These are phyloP conservation scores for Stentor roeselii DNA, from an alignment of 73 alveolate species.

Conservation along the genomic window DNA sequence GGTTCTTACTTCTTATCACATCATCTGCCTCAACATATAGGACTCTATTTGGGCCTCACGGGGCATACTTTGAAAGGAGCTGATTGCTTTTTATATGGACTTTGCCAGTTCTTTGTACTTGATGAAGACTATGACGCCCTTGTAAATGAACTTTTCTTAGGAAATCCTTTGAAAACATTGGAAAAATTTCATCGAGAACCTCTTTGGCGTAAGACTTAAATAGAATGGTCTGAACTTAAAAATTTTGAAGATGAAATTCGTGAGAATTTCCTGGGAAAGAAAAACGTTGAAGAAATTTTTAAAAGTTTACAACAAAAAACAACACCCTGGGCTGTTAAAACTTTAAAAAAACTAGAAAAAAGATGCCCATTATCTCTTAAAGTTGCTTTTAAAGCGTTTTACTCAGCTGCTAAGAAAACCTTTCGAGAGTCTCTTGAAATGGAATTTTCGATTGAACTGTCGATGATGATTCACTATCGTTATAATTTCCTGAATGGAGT, in stretches of 20 bases:
- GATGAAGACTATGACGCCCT: slow-evolving; percentile 35
- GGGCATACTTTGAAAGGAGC: slow-evolving; percentile 88
- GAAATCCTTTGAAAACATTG: neutral
- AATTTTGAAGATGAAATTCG: slow-evolving; percentile 19
- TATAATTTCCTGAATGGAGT: slow-evolving; percentile 18
- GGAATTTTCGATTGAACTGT: neutral
- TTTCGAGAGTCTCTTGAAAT: slow-evolving; percentile 10
- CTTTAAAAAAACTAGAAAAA: slow-evolving; percentile 29
- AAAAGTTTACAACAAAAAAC: slow-evolving; percentile 10
- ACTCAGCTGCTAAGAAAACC: slow-evolving; percentile 55
- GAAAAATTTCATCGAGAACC: slow-evolving; percentile 30
- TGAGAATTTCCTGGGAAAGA: slow-evolving; percentile 30
- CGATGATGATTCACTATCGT: neutral
- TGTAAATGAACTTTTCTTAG: slow-evolving; percentile 33
- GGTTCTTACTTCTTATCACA: slow-evolving; percentile 82
- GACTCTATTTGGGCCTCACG: slow-evolving; percentile 80
- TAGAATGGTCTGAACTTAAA: neutral
- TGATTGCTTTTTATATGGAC: slow-evolving; percentile 60
- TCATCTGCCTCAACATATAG: slow-evolving; percentile 62
- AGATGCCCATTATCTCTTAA: slow-evolving; percentile 62
- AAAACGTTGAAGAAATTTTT: slow-evolving; percentile 35
- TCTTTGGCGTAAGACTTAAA: neutral
- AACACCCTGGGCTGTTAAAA: slow-evolving; percentile 29
- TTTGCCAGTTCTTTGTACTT: neutral
- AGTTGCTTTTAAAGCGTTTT: slow-evolving; percentile 70